Evolutionary conservation across 306 rosid species (phyloP), one percentile per base, ranked within the genome.

Genomic region (Macrotyloma uniflorum): DNA sequence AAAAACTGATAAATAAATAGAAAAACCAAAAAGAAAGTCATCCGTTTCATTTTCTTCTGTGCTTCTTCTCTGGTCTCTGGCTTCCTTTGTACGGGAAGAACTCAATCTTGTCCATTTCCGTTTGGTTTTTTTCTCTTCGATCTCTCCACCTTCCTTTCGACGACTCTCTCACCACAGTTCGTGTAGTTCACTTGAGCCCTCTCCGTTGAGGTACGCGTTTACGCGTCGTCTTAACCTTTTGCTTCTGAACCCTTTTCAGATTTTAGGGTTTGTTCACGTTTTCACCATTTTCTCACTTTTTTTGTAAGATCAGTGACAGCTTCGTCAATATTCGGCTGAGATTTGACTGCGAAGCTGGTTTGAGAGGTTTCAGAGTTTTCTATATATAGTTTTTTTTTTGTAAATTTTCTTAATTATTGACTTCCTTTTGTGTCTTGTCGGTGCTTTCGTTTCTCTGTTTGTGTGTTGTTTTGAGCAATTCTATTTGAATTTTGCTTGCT

Each of bases 1-100:
- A 64, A 61, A 51, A 35, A 36, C 5, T 4, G 43, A 55, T 51
- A 54, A 66, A 50, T 55, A 57, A 54, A 26, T 45, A n/a, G 61
- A 74, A 81, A 81, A 76, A 59, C 14, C 14, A 76, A 76, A 68
- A 72, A 84, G 70, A 80, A 84, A 84, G 83, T 84, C 85, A 72
- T 80, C 88, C 74, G 64, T 76, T 80, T 79, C 33, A 49, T 53
- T 67, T 53, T 6, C 32, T 32, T 43, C 51, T 65, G 24, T 5
- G 36, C 40, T 67, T 67, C 57, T 74, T 24, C 59, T 50, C 58
- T 61, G 72, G 79, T 80, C 85, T 77, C 67, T 66, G 85, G 80
- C 79, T 80, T 79, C 75, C 67, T 79, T 50, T 10, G 84, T 75
- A 70, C 82, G 70, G 57, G 74, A 67, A 80, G 79, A 74, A 26